These are phyloP conservation scores for Coemansia sp. DNA, from an alignment of 192 early-diverging fungal species.

Conservation along the genomic window DNA sequence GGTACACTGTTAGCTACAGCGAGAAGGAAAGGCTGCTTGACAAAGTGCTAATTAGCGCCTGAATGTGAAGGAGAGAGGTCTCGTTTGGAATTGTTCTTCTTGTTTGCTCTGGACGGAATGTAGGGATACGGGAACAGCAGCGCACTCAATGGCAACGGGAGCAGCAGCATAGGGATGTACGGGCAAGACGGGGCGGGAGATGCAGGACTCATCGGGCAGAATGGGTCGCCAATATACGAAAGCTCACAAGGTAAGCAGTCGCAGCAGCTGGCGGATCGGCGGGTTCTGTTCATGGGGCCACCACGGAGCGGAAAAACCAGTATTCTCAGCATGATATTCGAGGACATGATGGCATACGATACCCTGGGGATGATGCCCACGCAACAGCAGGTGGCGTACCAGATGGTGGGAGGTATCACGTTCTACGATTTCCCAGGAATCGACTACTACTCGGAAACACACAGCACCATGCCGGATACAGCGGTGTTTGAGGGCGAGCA, in stretches of 20 bases:
- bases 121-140: constrained; percentile 12
- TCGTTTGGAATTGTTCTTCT: not conserved
- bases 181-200: constrained; percentile 11
- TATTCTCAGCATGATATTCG: constrained; percentile 45
- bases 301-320: constrained; percentile 56
- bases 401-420: constrained; percentile 39
- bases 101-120: not conserved
- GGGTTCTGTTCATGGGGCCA: constrained; percentile 47
- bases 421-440: constrained; percentile 94
- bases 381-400: constrained; percentile 28
- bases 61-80: too few species aligned
- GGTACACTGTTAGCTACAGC: too few species aligned
- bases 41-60: too few species aligned
- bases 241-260: constrained; percentile 10
- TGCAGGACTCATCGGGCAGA: constrained; percentile 30
- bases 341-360: constrained; percentile 30
- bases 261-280: constrained; percentile 38
- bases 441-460: constrained; percentile 76
- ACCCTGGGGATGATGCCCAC: constrained; percentile 42
- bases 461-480: constrained; percentile 56
- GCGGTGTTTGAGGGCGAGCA: constrained; percentile 66
- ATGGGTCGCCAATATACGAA: constrained; percentile 18
- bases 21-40: too few species aligned
- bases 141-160: not conserved
- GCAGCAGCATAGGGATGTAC: constrained; percentile 23